phyloP scores from a whole-genome alignment of 495 filamentous ascomycete genomes.

The Hypoxylon cercidicola region DNA sequence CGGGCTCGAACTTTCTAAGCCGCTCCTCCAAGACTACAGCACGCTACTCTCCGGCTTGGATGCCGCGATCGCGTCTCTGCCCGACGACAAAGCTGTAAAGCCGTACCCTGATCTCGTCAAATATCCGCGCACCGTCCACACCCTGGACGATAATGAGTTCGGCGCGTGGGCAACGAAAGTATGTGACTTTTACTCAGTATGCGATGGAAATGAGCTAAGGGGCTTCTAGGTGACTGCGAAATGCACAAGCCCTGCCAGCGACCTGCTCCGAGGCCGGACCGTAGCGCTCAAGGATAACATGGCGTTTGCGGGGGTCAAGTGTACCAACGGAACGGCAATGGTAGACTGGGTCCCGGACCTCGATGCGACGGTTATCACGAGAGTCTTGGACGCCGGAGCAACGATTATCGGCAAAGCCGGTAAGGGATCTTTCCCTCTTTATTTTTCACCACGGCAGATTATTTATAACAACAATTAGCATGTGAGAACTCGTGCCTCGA shows the following conservation, averaged over 20 bases:
- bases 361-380: conserved; percentile 51
- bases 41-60: conserved; percentile 38
- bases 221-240: conserved; percentile 41
- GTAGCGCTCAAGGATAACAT: conserved; percentile 55
- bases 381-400: conserved; percentile 50
- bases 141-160: conserved; percentile 41
- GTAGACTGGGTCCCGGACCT: conserved; percentile 50
- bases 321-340: conserved; percentile 51
- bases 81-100: conserved; percentile 33
- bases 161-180: conserved; percentile 48
- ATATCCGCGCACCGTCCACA: conserved; percentile 41
- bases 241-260: conserved; percentile 40
- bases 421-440: conserved; percentile 4
- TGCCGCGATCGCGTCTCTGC: conserved; percentile 30
- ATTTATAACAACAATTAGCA: conserved; percentile 32
- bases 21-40: conserved; percentile 30
- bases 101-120: conserved; percentile 41
- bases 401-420: conserved; percentile 51
- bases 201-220: not conserved
- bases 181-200: not conserved
- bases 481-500: conserved; percentile 62
- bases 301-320: conserved; percentile 49
- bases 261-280: conserved; percentile 46
- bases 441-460: no score
- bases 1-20: conserved; percentile 33